Conservation (phyloP, 163 green algal species). For the Coccomyxa subellipsoidea region DNA sequence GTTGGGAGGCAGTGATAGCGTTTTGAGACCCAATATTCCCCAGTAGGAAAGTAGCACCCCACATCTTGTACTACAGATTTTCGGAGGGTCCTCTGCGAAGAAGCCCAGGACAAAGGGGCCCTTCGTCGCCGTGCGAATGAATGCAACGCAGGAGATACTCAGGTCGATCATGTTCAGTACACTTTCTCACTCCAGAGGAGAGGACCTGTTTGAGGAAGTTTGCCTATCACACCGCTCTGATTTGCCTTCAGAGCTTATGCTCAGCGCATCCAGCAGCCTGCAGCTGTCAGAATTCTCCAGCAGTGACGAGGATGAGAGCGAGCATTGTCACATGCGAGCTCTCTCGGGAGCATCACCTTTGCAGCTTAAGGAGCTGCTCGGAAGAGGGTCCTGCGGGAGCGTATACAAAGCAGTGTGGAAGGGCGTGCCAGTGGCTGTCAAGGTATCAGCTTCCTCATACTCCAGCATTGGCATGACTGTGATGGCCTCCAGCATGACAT, state of each 20-base stretch:
- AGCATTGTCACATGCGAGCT: not conserved
- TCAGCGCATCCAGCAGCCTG: not conserved
- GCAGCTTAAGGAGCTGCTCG: conserved; percentile 50
- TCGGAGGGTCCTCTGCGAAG: not conserved
- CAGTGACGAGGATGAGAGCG: conserved; percentile 26
- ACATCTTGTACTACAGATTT: not conserved
- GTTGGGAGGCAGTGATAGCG: too few species aligned
- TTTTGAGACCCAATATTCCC: too few species aligned
- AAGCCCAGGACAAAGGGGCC: not conserved
- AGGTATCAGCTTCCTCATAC: conserved; percentile 19
- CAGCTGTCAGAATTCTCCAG: not conserved
- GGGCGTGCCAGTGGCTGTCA: conserved; percentile 22
- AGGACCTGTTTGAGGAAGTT: not conserved
- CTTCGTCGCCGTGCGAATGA: not conserved
- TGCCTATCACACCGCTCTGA: not conserved
- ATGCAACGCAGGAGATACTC: not conserved
- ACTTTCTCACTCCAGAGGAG: not conserved
- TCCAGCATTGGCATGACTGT: not conserved
- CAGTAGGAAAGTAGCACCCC: too few species aligned
- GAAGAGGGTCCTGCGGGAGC: conserved; percentile 51
- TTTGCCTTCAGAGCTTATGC: not conserved
- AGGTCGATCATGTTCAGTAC: not conserved
- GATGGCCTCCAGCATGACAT: not conserved
- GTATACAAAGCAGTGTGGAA: conserved; percentile 52
- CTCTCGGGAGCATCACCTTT: not conserved